Percentiles rank a stretch among this genome's conserved stretches.
phyloP scores from a whole-genome alignment of 805 yeast species.

The Saccharomyces eubayanus region DNA sequence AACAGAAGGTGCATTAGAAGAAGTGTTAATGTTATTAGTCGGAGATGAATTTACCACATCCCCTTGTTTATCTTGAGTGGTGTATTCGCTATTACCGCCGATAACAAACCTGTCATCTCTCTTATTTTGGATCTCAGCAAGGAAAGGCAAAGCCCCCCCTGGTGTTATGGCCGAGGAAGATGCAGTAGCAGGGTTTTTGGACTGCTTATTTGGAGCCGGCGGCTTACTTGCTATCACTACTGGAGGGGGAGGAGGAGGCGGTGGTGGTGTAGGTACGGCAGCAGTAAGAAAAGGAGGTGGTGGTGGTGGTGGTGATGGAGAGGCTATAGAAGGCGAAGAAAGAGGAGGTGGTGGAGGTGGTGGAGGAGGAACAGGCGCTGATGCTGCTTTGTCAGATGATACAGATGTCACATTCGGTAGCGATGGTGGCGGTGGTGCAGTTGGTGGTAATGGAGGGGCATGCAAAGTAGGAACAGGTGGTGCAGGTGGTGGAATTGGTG shows the following conservation, averaged over 20 bases:
- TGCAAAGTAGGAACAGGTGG: constrained; percentile 3
- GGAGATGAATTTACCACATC: constrained; percentile 13
- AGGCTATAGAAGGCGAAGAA: not conserved
- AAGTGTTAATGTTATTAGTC: constrained; percentile 6
- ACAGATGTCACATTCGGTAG: constrained; percentile 15
- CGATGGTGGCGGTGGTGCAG: constrained; percentile 19
- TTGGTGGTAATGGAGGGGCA: constrained; percentile 10
- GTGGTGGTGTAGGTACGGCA: constrained; percentile 19
- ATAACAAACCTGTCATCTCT: constrained; percentile 41
- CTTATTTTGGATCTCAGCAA: constrained; percentile 42
- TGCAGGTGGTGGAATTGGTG: constrained; percentile 20
- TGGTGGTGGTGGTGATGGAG: constrained; percentile 19
- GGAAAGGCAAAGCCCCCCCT: constrained; percentile 40
- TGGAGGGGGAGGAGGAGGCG: constrained; percentile 24
- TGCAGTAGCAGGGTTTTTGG: constrained; percentile 1
- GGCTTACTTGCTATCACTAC: not conserved
- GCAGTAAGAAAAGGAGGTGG: constrained; percentile 11
- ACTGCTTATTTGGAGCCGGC: not conserved
- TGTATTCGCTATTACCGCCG: constrained; percentile 29
- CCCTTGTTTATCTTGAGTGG: constrained; percentile 19
- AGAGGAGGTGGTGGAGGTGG: constrained; percentile 15
- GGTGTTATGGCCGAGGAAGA: constrained; percentile 16
- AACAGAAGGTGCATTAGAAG: constrained; percentile 12
- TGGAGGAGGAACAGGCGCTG: constrained; percentile 24
- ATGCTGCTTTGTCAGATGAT: constrained; percentile 7